Evolutionary conservation across 2,329 filamentous ascomycete genomes (phyloP), one percentile per base, ranked within the genome.

Genomic region (Byssothecium circinans): DNA sequence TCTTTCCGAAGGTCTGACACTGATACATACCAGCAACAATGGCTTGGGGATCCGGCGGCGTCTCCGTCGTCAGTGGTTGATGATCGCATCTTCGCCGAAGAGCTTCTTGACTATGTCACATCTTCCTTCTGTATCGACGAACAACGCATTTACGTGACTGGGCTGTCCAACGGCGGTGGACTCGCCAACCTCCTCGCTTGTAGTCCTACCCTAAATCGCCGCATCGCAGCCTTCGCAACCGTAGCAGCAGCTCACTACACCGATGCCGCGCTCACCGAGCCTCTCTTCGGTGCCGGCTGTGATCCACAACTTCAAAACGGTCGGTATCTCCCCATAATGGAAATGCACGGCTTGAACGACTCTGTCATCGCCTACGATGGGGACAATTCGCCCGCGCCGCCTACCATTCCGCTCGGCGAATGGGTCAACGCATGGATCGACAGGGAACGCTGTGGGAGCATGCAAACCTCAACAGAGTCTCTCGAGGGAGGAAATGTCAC

Each of bases 91-190:
- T 78, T 77, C 57, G 42, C 64, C 6, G 23, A 10, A 25, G 23
- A 25, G 23, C 23, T 79, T 17, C 59, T 75, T 8, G 52, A 54
- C 19, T 50, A 69, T 30, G 53, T 79, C 8, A 58, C 67, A 30
- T 48, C 61, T 4, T 57, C 60, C 4, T 72, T 76, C 49, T 80
- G 76, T 58, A 65, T 80, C 43, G 73, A 79, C 52, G 50, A 61
- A 8, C 47, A 47, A 8, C 69, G 70, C 23, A 60, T 79, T 29
- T 79, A 78, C 47, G 70, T 70, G 8, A 70, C 72, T 0, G 77
- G 76, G 44, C 76, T 82, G 48, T 81, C 71, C 58, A 81, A 82
- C 34, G 80, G 79, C 4, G 81, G 77, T 4, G 80, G 74, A 6
- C 73, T 78, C 23, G 71, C 77, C 22, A 74, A 74, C 2, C 73